Evolutionary conservation across 208 protist genomes (phyloP).

Genomic region (Trichomonas gallinae): DNA sequence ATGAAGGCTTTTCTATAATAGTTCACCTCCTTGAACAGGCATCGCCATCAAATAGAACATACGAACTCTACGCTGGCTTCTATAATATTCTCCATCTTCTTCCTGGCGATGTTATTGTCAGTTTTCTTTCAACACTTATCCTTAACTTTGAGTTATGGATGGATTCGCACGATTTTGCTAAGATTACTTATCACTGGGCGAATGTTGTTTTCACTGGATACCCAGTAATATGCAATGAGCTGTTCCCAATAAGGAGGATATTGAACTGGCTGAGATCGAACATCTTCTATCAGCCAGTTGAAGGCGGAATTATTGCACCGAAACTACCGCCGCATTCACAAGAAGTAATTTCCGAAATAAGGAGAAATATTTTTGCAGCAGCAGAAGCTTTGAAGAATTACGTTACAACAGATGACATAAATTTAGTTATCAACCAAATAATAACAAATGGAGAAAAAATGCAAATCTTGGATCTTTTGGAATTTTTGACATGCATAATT

Average conservation of each 20-base stretch:
- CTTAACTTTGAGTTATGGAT: neutral
- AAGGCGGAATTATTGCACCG: neutral
- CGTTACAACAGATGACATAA: neutral
- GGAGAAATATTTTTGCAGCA: neutral
- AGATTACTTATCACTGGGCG: neutral
- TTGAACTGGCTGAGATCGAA: neutral
- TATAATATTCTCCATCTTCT: neutral
- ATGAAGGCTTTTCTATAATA: neutral
- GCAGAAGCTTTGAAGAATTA: neutral
- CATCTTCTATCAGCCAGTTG: neutral
- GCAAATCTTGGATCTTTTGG: neutral
- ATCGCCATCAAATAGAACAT: neutral
- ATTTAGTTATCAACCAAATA: neutral
- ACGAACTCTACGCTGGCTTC: neutral
- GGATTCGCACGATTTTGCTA: neutral
- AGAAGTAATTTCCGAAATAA: neutral
- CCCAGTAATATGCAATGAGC: neutral
- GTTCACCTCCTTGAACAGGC: neutral
- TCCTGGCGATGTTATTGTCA: neutral
- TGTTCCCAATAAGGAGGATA: neutral
- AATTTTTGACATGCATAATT: neutral
- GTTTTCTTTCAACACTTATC: neutral
- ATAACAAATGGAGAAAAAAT: neutral
- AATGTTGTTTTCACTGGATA: neutral
- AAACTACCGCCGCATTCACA: neutral